Evolutionary conservation across 2,329 filamentous ascomycete genomes (phyloP).

Genomic region (Biscogniauxia marginata): DNA sequence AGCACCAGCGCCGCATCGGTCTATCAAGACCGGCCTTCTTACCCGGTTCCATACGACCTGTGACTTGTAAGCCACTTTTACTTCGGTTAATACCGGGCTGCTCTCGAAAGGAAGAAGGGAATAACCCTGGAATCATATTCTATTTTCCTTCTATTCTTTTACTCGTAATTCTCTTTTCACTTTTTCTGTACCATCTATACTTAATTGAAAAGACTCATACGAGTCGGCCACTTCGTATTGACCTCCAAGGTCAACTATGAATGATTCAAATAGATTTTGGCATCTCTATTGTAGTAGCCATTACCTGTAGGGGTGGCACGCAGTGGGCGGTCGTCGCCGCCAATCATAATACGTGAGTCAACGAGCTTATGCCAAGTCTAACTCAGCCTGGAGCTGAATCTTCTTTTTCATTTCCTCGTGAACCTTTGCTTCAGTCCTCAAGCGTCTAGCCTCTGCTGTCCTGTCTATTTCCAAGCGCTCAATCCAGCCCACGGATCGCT

Average conservation of each 20-base stretch:
- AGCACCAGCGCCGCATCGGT: neutral
- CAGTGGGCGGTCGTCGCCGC: neutral
- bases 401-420: conserved; percentile 7
- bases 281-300: neutral
- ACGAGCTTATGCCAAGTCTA: neutral
- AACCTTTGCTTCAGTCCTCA: neutral
- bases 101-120: too few relatives aligned
- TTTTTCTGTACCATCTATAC: too few relatives aligned
- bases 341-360: neutral
- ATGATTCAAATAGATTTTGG: neutral
- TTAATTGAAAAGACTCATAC: too few relatives aligned
- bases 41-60: too few relatives aligned
- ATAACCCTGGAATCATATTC: too few relatives aligned
- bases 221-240: too few relatives aligned
- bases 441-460: conserved; percentile 1
- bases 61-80: too few relatives aligned
- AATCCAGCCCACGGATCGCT: conserved; percentile 54
- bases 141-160: too few relatives aligned
- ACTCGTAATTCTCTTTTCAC: too few relatives aligned
- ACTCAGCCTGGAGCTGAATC: neutral
- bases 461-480: conserved; percentile 48
- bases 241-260: neutral
- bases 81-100: too few relatives aligned
- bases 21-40: neutral
- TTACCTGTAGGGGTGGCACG: neutral